Conservation (phyloP, 352 stramenopile species). For the Phytophthora hibernalis region DNA sequence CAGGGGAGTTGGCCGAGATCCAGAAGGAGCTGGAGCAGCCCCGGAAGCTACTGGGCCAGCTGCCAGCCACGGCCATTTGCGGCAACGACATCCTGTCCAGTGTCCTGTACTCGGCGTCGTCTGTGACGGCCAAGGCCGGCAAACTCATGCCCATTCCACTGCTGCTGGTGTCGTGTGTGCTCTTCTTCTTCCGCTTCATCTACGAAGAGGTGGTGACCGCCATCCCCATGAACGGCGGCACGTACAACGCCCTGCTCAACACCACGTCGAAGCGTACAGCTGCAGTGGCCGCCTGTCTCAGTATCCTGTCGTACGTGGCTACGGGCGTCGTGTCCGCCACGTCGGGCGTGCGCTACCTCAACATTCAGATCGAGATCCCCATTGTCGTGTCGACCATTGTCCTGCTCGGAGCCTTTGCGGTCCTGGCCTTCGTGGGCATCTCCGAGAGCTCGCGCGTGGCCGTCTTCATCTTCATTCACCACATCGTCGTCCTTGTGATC, state of each 20-base stretch:
- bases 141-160: conserved; percentile 85
- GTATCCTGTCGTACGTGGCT: conserved; percentile 90
- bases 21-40: conserved; percentile 38
- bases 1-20: conserved; percentile 45
- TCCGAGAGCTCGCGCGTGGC: conserved; percentile 82
- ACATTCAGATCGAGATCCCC: conserved; percentile 62
- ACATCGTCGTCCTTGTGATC: conserved; percentile 71
- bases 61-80: conserved; percentile 82
- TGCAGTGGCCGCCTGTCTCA: conserved; percentile 78
- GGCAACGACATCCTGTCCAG: conserved; percentile 92
- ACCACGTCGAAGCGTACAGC: conserved; percentile 89
- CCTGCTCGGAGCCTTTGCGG: conserved; percentile 79
- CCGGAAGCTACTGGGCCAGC: conserved; percentile 61
- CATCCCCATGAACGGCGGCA: conserved; percentile 90
- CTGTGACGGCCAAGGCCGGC: conserved; percentile 55
- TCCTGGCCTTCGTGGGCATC: conserved; percentile 78
- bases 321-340: conserved; percentile 79
- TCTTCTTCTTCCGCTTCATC: conserved; percentile 78
- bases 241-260: conserved; percentile 92
- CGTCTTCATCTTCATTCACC: conserved; percentile 76
- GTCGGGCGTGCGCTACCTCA: conserved; percentile 82
- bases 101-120: conserved; percentile 72
- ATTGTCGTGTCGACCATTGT: conserved; percentile 43
- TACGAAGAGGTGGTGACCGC: conserved; percentile 62
- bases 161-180: conserved; percentile 66